These are phyloP conservation scores for Acanthamoeba royreba DNA, from an alignment of 208 protist genomes.

Conservation along the genomic window DNA sequence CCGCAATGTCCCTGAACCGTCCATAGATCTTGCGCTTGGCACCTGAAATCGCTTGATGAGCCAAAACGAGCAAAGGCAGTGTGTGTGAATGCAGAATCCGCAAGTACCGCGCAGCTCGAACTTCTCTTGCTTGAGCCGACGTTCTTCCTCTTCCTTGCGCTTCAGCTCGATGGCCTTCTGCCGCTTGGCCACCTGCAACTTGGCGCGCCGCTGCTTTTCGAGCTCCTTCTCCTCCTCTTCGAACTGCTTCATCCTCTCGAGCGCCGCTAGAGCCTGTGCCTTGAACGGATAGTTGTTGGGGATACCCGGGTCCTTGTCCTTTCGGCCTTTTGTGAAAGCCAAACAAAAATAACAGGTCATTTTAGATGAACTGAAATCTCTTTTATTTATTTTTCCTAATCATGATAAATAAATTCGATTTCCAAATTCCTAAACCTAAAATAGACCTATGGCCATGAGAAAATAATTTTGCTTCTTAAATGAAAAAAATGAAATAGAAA, in stretches of 20 bases:
- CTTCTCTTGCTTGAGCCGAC: neutral
- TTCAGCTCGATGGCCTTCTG: neutral
- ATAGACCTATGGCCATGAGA: too few relatives aligned
- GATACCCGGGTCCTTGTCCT: neutral
- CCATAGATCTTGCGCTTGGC: slow-evolving; percentile 2
- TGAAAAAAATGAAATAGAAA: neutral
- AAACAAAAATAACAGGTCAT: too few relatives aligned
- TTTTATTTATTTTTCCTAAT: too few relatives aligned
- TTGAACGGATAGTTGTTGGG: neutral
- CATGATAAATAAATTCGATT: too few relatives aligned
- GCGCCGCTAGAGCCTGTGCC: neutral
- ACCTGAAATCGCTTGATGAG: neutral
- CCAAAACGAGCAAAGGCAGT: neutral
- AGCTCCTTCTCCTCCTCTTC: neutral
- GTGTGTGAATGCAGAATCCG: neutral
- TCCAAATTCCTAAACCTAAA: too few relatives aligned
- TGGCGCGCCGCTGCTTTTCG: neutral
- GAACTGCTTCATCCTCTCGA: neutral
- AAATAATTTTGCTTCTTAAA: too few relatives aligned
- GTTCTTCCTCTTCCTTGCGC: neutral
- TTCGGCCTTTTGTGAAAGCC: neutral
- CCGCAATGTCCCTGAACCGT: neutral
- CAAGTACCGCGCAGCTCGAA: neutral
- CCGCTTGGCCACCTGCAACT: neutral
- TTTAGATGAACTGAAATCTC: too few relatives aligned